Base-by-base conservation (phyloP, 345 rosid species). In the Hypericum perforatum region DNA sequence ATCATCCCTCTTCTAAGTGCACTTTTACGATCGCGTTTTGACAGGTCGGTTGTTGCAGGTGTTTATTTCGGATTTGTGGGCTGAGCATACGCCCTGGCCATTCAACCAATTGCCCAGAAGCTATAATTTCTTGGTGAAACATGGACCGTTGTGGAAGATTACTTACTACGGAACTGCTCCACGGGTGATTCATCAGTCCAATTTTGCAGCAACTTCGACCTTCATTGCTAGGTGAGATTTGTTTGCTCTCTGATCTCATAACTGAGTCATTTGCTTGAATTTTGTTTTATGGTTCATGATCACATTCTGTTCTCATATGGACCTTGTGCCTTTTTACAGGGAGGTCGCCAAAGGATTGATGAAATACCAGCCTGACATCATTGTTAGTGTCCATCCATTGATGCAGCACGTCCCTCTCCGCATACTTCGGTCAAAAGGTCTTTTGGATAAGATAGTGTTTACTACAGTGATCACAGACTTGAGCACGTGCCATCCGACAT, bases 401-500 rank as follows among this genome's bases (percentile, higher is more conserved):
- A 86, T 94, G 97, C 99, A 94, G 61, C 99, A 94, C 36, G 99
- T 94, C 63, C 99, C 99, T 37, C 94, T 94, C 69, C 94, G 97
- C 58, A 75, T 94, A 60, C 65, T 94, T 74, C 82, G 81, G 76
- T 74, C 91, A 14, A 94, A 79, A 64, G 99, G 99, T 43, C 85
- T 89, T 63, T 58, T 94, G 59, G 45, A 86, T 52, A 94, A 94
- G 74, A 89, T 89, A 13, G 94, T 82, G 49, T 94, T 94, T 67
- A 86, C 99, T 13, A 94, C 99, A 0, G 97, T 89, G 52, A 62
- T 94, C 58, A 94, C 99, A 16, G 99, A 94, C 69, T 76, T 94
- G 64, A 82, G 96, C 74, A 89, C 99, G 57, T 94, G 97, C 62
- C 99, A 94, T 75, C 99, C 99, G 9, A 94, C 99, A 54, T 89